A percentile compares a stretch with the other conserved stretches of the same genome.
phyloP scores from a whole-genome alignment of 2,329 filamentous ascomycete species.

The Monosporascus sp. region DNA sequence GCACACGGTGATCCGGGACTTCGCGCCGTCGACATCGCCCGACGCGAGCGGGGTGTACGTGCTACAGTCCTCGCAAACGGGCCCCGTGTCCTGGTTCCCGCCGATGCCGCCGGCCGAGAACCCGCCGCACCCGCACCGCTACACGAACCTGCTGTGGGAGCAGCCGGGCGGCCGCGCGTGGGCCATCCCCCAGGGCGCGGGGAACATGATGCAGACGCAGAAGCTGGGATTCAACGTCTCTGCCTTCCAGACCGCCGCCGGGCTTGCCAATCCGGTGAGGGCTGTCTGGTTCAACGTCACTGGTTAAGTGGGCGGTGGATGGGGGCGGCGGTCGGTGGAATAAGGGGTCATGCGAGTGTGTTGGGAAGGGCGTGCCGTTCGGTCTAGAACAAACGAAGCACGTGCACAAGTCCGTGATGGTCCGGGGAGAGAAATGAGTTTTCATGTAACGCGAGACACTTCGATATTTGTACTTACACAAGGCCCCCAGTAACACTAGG shows the following conservation, averaged over 20 bases:
- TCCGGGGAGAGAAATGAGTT: too few relatives aligned
- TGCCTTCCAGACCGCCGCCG: constrained; percentile 25
- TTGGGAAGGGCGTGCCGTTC: too few relatives aligned
- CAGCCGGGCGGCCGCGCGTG: constrained; percentile 25
- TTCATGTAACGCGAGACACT: too few relatives aligned
- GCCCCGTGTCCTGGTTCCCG: constrained; percentile 22
- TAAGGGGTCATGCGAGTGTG: neutral
- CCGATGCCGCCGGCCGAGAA: constrained; percentile 29
- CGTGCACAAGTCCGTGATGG: too few relatives aligned
- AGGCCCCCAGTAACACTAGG: too few relatives aligned
- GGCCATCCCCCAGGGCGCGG: constrained; percentile 25
- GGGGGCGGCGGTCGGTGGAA: neutral
- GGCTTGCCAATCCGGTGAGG: constrained; percentile 22
- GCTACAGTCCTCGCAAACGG: constrained; percentile 15
- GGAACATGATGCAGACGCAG: constrained; percentile 24
- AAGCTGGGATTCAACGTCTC: constrained; percentile 28
- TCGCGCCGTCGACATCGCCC: constrained; percentile 18
- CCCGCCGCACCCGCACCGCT: constrained; percentile 32
- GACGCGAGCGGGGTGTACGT: constrained; percentile 15
- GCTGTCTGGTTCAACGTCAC: constrained; percentile 31
- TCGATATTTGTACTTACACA: too few relatives aligned
- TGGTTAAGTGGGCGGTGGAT: constrained; percentile 3
- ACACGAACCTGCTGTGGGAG: constrained; percentile 33
- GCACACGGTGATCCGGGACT: constrained; percentile 27
- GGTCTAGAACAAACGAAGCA: too few relatives aligned